Evolutionary conservation across 331 rosid species (phyloP).

Genomic region (Arachis monticola): DNA sequence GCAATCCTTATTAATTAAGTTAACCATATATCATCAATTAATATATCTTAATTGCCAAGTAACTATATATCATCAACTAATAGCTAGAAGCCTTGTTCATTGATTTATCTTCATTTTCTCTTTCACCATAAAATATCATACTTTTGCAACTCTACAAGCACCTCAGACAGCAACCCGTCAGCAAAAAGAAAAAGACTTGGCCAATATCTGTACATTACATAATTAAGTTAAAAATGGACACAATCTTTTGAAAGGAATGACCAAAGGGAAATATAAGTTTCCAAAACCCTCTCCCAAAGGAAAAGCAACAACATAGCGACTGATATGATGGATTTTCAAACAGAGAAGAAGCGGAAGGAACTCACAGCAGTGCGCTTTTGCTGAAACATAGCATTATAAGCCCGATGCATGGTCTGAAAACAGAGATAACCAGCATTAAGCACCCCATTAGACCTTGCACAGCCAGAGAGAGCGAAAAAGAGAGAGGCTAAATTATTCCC

Average conservation of each 20-base stretch:
- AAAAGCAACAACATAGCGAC: conserved; percentile 5
- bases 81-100: conserved; percentile 4
- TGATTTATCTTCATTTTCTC: conserved; percentile 21
- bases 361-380: conserved; percentile 59
- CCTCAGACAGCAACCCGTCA: not conserved
- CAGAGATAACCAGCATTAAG: conserved; percentile 90
- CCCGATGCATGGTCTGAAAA: conserved; percentile 78
- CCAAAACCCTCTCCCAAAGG: conserved; percentile 3
- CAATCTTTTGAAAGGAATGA: not conserved
- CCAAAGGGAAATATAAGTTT: conserved; percentile 24
- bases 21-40: not conserved
- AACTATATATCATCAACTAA: conserved; percentile 16
- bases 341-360: conserved; percentile 6
- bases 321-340: not conserved
- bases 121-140: conserved; percentile 14
- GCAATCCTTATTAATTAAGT: not conserved
- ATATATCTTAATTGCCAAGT: not conserved
- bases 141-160: conserved; percentile 1
- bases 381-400: conserved; percentile 63
- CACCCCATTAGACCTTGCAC: conserved; percentile 86
- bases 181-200: not conserved
- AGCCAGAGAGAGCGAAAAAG: conserved; percentile 72
- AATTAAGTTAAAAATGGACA: conserved; percentile 18
- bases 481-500: conserved; percentile 57
- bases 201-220: not conserved